These are phyloP conservation scores for Xylaria sp. DNA, from an alignment of 2,329 filamentous ascomycete species.

Conservation along the genomic window DNA sequence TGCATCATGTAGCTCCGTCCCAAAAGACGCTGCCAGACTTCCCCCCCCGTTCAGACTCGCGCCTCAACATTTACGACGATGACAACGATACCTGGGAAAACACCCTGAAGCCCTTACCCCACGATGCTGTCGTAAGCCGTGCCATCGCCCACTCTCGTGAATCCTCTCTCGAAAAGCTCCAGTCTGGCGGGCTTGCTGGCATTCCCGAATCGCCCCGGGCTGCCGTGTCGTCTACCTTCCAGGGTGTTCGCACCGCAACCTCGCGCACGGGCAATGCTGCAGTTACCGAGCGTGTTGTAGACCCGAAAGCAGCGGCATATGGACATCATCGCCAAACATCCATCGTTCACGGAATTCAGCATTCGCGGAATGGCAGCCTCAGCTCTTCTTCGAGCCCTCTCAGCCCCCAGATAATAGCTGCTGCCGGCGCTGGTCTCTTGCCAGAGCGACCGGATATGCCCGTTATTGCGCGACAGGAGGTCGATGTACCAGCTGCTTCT, in stretches of 20 bases:
- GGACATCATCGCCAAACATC: conserved; percentile 96
- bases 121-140: conserved; percentile 53
- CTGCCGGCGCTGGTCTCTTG: conserved; percentile 66
- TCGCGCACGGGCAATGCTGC: conserved; percentile 55
- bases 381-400: conserved; percentile 85
- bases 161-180: conserved; percentile 66
- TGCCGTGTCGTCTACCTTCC: conserved; percentile 48
- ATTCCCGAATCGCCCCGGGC: conserved; percentile 48
- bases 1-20: conserved; percentile 61
- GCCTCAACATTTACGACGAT: conserved; percentile 62
- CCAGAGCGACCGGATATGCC: conserved; percentile 64
- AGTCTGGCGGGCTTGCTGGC: conserved; percentile 48
- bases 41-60: conserved; percentile 61
- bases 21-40: conserved; percentile 66
- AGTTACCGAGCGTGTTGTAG: conserved; percentile 63
- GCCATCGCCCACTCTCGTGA: conserved; percentile 64
- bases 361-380: conserved; percentile 88
- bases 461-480: conserved; percentile 58
- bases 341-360: conserved; percentile 95
- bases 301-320: conserved; percentile 69
- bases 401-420: conserved; percentile 85
- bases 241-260: conserved; percentile 54
- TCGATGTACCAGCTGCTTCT: conserved; percentile 52
- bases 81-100: conserved; percentile 60
- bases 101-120: conserved; percentile 59